Evolutionary conservation across 1,139 yeast genomes (phyloP).

Genomic region (Diutina ranongensis): DNA sequence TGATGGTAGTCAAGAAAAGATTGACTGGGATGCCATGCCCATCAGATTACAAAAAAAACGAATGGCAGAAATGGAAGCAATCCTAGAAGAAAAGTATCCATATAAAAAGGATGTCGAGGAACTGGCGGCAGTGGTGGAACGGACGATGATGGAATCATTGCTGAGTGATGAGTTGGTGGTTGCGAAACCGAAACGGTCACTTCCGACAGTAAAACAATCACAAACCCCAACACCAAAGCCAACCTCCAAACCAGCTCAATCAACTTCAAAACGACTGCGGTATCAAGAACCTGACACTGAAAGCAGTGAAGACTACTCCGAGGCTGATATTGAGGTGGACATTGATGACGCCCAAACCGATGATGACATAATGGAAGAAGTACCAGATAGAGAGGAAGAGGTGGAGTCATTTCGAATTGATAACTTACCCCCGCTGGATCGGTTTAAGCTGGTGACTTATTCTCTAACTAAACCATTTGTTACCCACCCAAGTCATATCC

Average conservation of each 20-base stretch:
- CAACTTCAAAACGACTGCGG: background rate
- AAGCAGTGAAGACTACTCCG: background rate
- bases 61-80: slow-evolving; percentile 27
- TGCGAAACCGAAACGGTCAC: background rate
- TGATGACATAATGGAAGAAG: slow-evolving; percentile 20
- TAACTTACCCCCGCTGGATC: slow-evolving; percentile 4
- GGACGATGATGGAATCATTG: background rate
- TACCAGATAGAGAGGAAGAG: background rate
- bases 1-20: slow-evolving; percentile 11
- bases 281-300: background rate
- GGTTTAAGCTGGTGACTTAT: slow-evolving; percentile 24
- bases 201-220: slow-evolving; percentile 7
- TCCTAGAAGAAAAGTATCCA: slow-evolving; percentile 25
- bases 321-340: slow-evolving; percentile 8
- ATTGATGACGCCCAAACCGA: slow-evolving; percentile 12
- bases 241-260: background rate
- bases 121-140: slow-evolving; percentile 11
- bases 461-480: slow-evolving; percentile 48
- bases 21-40: slow-evolving; percentile 23
- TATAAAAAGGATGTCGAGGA: slow-evolving; percentile 21
- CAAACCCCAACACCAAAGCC: slow-evolving; percentile 10
- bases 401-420: background rate
- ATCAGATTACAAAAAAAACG: slow-evolving; percentile 33
- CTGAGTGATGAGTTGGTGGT: background rate
- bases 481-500: slow-evolving; percentile 69